Conservation (phyloP, 1,139 yeast species). For the Scheffersomyces titani region DNA sequence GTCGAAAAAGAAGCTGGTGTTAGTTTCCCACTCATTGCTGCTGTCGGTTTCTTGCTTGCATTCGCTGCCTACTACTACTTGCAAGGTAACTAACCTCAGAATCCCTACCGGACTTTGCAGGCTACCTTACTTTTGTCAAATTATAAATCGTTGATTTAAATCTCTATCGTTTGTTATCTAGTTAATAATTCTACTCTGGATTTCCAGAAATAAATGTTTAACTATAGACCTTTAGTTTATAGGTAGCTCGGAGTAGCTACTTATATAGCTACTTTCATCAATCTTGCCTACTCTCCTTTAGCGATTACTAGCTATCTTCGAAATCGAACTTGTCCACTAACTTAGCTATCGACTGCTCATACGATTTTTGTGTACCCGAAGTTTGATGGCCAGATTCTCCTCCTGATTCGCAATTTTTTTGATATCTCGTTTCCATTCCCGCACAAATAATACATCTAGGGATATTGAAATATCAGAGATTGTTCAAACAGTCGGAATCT, state of each 20-base stretch:
- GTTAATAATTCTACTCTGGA: background rate
- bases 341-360: background rate
- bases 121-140: background rate
- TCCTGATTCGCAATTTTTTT: background rate
- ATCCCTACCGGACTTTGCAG: background rate
- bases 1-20: slow-evolving; percentile 26
- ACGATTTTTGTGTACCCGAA: background rate
- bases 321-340: background rate
- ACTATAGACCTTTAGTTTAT: background rate
- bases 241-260: background rate
- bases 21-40: slow-evolving; percentile 29
- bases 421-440: background rate
- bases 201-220: background rate
- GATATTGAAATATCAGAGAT: background rate
- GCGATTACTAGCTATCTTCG: no score
- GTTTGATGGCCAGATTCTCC: background rate
- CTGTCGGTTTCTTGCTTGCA: slow-evolving; percentile 13
- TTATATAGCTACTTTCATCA: no score
- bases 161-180: background rate
- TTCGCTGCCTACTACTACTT: slow-evolving; percentile 16
- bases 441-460: background rate
- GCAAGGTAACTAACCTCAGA: background rate
- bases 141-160: background rate
- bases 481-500: background rate
- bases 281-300: no score